Percentiles rank a stretch among this genome's conserved stretches.
phyloP scores from a whole-genome alignment of 805 yeast genomes.

The Nakazawaea anatomiae region DNA sequence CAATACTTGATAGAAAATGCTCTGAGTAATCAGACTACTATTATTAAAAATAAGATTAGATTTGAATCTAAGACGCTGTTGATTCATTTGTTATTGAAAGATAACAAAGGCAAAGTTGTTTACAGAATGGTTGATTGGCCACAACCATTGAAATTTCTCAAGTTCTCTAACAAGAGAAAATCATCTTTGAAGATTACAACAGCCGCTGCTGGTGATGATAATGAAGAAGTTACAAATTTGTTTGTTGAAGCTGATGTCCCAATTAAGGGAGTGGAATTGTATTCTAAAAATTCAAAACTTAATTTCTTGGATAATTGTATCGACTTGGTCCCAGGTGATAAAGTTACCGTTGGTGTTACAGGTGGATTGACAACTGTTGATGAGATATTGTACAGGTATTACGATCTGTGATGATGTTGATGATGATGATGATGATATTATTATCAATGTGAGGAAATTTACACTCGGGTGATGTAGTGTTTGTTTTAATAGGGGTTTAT shows the following conservation, averaged over 20 bases:
- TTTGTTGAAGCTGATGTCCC: constrained; percentile 27
- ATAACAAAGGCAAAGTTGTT: constrained; percentile 13
- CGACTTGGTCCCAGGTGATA: constrained; percentile 35
- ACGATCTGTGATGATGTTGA: constrained; percentile 1
- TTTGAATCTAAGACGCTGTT: constrained; percentile 1
- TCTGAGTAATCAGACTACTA: constrained; percentile 24
- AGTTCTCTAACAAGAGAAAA: constrained; percentile 19
- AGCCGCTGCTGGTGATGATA: not conserved
- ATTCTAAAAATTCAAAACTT: constrained; percentile 19
- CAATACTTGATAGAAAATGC: constrained; percentile 9
- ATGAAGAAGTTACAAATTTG: constrained; percentile 21
- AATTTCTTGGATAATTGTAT: constrained; percentile 39
- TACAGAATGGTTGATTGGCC: constrained; percentile 42
- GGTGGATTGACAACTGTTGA: not conserved
- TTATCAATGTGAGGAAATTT: too few relatives aligned
- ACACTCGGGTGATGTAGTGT: too few relatives aligned
- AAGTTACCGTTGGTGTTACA: not conserved
- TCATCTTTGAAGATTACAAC: too few relatives aligned
- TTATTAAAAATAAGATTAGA: constrained; percentile 17
- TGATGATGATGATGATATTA: too few relatives aligned
- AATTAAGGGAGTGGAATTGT: constrained; percentile 38
- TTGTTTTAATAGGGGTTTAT: not conserved
- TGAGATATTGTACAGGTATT: constrained; percentile 1
- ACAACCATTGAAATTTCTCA: constrained; percentile 37
- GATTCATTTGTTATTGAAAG: not conserved